These are phyloP conservation scores for Beauveria sp. DNA, from an alignment of 2,329 filamentous ascomycete species.

Conservation along the genomic window DNA sequence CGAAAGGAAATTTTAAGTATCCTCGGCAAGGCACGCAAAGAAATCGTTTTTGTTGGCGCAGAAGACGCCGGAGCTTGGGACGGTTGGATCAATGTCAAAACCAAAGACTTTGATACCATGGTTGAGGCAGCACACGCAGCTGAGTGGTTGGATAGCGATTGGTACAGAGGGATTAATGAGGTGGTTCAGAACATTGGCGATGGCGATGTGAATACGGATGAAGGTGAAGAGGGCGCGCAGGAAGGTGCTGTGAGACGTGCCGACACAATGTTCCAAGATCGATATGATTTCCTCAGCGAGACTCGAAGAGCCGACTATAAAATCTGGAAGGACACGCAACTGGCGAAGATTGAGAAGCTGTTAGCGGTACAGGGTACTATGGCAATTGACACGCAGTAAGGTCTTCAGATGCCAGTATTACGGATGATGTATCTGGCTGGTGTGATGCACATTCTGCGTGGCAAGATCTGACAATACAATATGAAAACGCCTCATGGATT, in stretches of 20 bases:
- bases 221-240: constrained; percentile 28
- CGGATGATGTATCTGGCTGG: not conserved
- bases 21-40: constrained; percentile 32
- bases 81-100: constrained; percentile 42
- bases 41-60: constrained; percentile 28
- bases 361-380: constrained; percentile 21
- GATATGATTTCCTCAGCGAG: constrained; percentile 63
- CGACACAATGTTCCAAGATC: constrained; percentile 69
- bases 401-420: not conserved
- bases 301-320: constrained; percentile 52
- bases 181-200: constrained; percentile 30
- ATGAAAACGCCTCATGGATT: too few species aligned
- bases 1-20: constrained; percentile 40
- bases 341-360: constrained; percentile 47
- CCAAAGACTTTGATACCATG: constrained; percentile 54
- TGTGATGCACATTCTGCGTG: not conserved
- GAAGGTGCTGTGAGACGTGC: constrained; percentile 38
- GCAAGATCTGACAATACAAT: not conserved
- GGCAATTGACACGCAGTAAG: constrained; percentile 21
- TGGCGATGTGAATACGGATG: constrained; percentile 21
- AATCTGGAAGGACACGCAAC: constrained; percentile 55
- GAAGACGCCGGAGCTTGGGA: constrained; percentile 44
- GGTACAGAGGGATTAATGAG: constrained; percentile 54
- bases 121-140: constrained; percentile 49
- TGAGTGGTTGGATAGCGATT: constrained; percentile 54